Conservation (phyloP, 2,329 filamentous ascomycete species). For the Fusarium chuoi region DNA sequence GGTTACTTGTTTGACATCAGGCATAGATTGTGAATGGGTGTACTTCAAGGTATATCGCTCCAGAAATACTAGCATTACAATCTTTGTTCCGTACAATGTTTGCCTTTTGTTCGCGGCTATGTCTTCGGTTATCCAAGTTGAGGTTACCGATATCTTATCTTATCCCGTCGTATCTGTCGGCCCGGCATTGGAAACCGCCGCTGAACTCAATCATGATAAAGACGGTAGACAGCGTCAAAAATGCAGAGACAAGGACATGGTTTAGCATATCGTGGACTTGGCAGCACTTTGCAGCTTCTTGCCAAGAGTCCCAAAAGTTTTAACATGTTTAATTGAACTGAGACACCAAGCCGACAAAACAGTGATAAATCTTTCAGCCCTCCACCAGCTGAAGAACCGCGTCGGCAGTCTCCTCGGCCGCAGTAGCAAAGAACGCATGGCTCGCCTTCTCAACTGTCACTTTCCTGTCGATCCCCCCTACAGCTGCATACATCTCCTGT, state of each 20-base stretch:
- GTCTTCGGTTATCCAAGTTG: neutral
- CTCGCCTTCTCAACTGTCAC: neutral
- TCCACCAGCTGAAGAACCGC: neutral
- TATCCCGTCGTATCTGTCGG: neutral
- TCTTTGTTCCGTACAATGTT: too few species aligned
- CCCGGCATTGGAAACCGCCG: neutral
- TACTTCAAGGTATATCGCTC: accelerated
- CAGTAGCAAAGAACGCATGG: constrained; percentile 8
- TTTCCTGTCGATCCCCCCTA: neutral
- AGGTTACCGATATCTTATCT: neutral
- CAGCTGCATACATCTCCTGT: neutral
- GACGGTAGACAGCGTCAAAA: neutral
- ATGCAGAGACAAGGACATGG: neutral
- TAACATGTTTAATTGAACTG: neutral
- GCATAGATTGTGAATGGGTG: neutral
- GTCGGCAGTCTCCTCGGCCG: neutral
- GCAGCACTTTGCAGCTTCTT: accelerated
- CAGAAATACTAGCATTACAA: neutral
- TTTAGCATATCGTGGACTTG: neutral
- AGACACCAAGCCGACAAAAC: neutral
- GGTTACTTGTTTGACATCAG: too few species aligned
- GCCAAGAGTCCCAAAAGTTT: accelerated
- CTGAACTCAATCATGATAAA: neutral
- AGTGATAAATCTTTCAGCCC: neutral
- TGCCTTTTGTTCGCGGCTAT: neutral